Evolutionary conservation across 768 basidiomycete species (phyloP), one percentile per base, ranked within the genome.

Genomic region (Sarcodon aspratus): DNA sequence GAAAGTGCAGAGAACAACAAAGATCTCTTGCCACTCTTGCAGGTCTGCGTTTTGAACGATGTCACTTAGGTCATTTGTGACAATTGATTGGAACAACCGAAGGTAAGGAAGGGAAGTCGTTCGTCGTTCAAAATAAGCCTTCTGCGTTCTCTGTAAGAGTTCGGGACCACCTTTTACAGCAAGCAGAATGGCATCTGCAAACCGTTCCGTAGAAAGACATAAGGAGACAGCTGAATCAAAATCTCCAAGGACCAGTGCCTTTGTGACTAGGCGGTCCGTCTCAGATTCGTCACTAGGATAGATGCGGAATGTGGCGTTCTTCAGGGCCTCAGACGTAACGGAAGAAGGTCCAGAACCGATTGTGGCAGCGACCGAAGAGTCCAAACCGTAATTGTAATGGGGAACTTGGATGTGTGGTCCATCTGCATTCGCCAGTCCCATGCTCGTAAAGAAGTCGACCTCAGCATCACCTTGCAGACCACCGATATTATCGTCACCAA

Each of bases 1-100:
- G 66, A 94, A 99, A 0, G 95, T 97, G 69, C 94, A 97, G 9
- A 97, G 63, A 10, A 99, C 89, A 35, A 95, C 94, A 55, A 98
- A 97, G 47, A 94, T 89, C 64, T 96, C 95, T 50, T 85, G 80
- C 95, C 95, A 98, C 62, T 99, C 93, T 37, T 79, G 72, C 46
- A 98, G 63, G 56, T 98, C 93, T 18, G 94, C 95, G 57, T 97
- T 96, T 63, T 96, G 93, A 8, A 97, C 94, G 46, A 98, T 81
- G 62, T 97, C 96, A 15, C 78, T 74, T 7, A 98, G 78, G 59
- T 98, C 96, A 57, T 92, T 81, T 35, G 85, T 85, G 50, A 95
- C 89, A 55, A 99, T 87, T 10, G 85, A 88, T 61, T 97, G 91
- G 78, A 94, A 90, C 9, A 99, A 76, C 36, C 96, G 86, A 18